Base-by-base conservation (phyloP, 495 filamentous ascomycete species). In the Lepidopterella palustris region DNA sequence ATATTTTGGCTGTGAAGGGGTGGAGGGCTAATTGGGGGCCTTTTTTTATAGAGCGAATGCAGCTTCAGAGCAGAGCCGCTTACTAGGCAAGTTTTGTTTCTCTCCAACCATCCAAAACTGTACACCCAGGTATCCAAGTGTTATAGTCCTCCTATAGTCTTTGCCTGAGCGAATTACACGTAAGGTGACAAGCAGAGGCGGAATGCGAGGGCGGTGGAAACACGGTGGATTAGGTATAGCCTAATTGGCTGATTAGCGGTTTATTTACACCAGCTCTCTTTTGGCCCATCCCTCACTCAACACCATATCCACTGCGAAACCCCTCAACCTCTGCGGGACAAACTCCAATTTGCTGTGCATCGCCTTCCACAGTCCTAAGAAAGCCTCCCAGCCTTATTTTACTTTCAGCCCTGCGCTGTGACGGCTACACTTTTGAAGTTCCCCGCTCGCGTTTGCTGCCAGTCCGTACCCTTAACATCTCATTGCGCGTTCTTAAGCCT, bases 231-330 rank as follows among this genome's bases (percentile, higher is more conserved):
- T 23, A 42, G 62, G 55, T 50, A 59, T 66, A 62, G 63, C 59
- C 58, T 62, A 57, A 66, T 66, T 65, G 62, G 59, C 58, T 59
- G 49, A 58, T 39, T 60, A 45, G 50, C 59, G 55, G 47, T 27
- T 45, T 50, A 57, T 62, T 60, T 62, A 62, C 61, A 62, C 59
- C 55, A 56, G 49, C 24, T 40, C 57, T 35, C 62, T 56, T 54
- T 55, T 49, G 42, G 23, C 6, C 51, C 40, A 59, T 53, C 24
- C 53, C 59, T 53, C 54, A 48, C 56, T 59, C 48, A 48, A 24
- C 53, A 24, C 49, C 54, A 66, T 62, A 59, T 62, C 59, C 15
- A 47, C 40, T 29, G 53, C 48, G 23, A 61, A 20, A 62, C 53
- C 45, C 35, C 55, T 40, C 32, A 50, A 18, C 56, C 48, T 39